Conservation (phyloP, 768 basidiomycete genomes). For the Holtermanniella nyarrowii region DNA sequence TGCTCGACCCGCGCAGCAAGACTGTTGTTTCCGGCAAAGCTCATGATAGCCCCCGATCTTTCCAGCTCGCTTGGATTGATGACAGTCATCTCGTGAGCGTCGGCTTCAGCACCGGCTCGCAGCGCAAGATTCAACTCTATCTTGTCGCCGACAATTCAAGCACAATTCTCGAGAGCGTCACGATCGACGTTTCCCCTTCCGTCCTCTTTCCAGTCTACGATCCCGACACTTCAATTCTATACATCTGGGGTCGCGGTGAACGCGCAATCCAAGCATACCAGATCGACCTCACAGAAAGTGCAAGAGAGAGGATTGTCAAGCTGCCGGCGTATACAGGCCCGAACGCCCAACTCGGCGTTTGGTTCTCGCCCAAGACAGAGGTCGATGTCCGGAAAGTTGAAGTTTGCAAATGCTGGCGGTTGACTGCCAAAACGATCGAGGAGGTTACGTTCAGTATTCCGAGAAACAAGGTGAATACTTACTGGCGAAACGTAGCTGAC, state of each 20-base stretch:
- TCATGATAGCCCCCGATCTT: slow-evolving; percentile 40
- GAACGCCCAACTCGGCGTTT: slow-evolving; percentile 33
- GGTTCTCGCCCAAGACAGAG: slow-evolving; percentile 35
- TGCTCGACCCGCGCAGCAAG: slow-evolving; percentile 39
- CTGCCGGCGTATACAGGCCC: slow-evolving; percentile 38
- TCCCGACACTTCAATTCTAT: slow-evolving; percentile 39
- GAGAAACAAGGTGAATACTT: slow-evolving; percentile 31
- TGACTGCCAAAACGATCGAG: slow-evolving; percentile 38
- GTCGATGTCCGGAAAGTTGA: slow-evolving; percentile 41
- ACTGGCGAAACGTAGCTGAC: not conserved
- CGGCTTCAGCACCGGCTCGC: slow-evolving; percentile 40
- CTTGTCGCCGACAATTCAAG: slow-evolving; percentile 8
- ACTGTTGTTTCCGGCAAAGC: slow-evolving; percentile 12
- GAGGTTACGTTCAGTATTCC: slow-evolving; percentile 39
- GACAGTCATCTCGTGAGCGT: slow-evolving; percentile 30
- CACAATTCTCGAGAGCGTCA: slow-evolving; percentile 13
- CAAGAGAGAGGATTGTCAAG: slow-evolving; percentile 19
- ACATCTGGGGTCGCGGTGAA: slow-evolving; percentile 42
- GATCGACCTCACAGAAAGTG: slow-evolving; percentile 17
- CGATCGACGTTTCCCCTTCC: slow-evolving; percentile 41
- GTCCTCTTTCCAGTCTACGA: slow-evolving; percentile 41
- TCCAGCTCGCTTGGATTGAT: slow-evolving; percentile 39
- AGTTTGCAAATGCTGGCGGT: slow-evolving; percentile 27
- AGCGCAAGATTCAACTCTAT: slow-evolving; percentile 39
- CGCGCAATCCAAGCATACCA: slow-evolving; percentile 38